These are phyloP conservation scores for Paramyrothecium roridum DNA, from an alignment of 2,329 filamentous ascomycete species.

Conservation along the genomic window DNA sequence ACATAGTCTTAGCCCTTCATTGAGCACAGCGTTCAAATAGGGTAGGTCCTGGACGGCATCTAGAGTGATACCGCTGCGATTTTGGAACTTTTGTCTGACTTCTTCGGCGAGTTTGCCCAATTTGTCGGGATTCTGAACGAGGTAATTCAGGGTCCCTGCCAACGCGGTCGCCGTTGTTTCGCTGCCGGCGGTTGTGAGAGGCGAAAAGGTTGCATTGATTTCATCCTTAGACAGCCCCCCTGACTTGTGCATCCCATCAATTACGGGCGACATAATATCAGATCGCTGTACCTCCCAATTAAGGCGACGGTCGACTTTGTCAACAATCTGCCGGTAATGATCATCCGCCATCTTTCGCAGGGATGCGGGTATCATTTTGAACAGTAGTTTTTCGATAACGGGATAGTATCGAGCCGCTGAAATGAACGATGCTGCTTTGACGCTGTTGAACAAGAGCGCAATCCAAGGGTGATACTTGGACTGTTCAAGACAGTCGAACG, in stretches of 20 bases:
- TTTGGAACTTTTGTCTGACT: background rate
- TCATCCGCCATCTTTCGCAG: background rate
- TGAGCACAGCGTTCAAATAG: background rate
- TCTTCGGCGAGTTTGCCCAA: background rate
- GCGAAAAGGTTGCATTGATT: background rate
- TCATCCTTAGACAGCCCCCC: background rate
- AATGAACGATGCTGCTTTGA: background rate
- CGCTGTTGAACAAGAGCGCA: background rate
- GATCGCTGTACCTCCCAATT: background rate
- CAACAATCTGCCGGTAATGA: background rate
- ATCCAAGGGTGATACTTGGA: background rate
- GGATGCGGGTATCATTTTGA: background rate
- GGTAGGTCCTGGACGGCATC: background rate
- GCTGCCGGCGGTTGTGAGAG: background rate
- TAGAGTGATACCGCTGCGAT: background rate
- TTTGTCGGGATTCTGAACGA: background rate
- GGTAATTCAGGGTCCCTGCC: background rate
- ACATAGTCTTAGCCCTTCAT: background rate
- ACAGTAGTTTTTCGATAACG: background rate
- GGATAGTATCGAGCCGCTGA: background rate
- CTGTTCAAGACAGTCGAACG: background rate
- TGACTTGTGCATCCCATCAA: background rate
- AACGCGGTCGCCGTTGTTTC: background rate
- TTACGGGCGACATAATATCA: background rate
- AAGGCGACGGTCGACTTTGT: background rate